Percentiles rank a stretch among this genome's conserved stretches.
These are phyloP conservation scores for Arctium minus DNA, from an alignment of 129 eudicot species.

Conservation along the genomic window DNA sequence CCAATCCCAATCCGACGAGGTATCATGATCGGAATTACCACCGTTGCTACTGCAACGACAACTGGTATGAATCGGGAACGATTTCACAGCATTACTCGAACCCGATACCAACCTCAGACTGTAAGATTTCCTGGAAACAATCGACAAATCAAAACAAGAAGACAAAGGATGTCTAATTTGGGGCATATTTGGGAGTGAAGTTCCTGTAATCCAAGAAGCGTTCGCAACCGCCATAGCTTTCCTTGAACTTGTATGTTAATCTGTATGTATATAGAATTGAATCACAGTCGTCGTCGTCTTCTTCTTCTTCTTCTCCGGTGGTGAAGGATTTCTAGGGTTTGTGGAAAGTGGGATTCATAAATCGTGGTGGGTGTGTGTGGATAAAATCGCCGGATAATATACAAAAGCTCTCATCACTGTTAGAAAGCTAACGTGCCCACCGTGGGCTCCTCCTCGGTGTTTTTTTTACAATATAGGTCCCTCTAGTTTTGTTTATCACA, in stretches of 20 bases:
- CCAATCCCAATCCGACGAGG: constrained; percentile 92
- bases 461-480: not conserved
- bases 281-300: not conserved
- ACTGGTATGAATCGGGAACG: not conserved
- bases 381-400: constrained; percentile 47
- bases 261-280: not conserved
- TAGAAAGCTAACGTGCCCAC: not conserved
- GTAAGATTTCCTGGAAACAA: constrained; percentile 7
- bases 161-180: constrained; percentile 38
- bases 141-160: constrained; percentile 11
- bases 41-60: constrained; percentile 37
- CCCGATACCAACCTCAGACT: constrained; percentile 31
- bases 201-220: constrained; percentile 60
- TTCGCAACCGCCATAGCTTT: constrained; percentile 61
- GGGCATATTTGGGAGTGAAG: constrained; percentile 41
- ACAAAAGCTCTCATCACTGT: constrained; percentile 1
- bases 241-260: not conserved
- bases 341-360: constrained; percentile 9
- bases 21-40: constrained; percentile 16
- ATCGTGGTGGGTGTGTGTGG: constrained; percentile 32
- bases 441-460: constrained; percentile 13
- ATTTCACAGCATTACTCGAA: constrained; percentile 14
- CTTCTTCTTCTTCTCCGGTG: not conserved
- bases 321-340: constrained; percentile 22
- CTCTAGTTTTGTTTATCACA: not conserved